Evolutionary conservation across 1,139 yeast species (phyloP).

Genomic region (Torulaspora pretoriensis): DNA sequence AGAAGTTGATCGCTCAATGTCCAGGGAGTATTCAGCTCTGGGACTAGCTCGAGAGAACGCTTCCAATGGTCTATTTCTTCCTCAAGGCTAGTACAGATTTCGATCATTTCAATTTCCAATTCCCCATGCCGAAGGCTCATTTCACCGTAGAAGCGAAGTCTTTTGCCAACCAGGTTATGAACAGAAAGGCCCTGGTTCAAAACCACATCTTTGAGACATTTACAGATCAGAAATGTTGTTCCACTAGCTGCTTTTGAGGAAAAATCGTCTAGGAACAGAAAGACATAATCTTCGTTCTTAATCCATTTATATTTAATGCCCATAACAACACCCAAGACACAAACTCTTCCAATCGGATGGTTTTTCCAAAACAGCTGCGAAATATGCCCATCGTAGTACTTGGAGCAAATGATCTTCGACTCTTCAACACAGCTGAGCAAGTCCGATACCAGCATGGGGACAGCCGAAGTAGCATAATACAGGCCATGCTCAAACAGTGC

Average conservation of each 20-base stretch:
- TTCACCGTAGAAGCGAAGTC: slow-evolving; percentile 14
- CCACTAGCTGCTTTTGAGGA: slow-evolving; percentile 2
- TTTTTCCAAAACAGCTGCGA: slow-evolving; percentile 23
- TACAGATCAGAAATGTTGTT: slow-evolving; percentile 15
- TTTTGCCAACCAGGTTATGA: slow-evolving; percentile 16
- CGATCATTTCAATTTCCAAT: slow-evolving; percentile 16
- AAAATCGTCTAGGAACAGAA: slow-evolving; percentile 31
- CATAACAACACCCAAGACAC: slow-evolving; percentile 23
- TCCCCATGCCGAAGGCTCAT: slow-evolving; percentile 16
- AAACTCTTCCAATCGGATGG: slow-evolving; percentile 24
- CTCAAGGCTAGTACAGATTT: slow-evolving; percentile 13
- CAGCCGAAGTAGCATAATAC: slow-evolving; percentile 8
- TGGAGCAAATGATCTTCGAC: slow-evolving; percentile 9
- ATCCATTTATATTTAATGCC: slow-evolving; percentile 20
- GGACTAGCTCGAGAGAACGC: slow-evolving; percentile 14
- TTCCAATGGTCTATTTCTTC: slow-evolving; percentile 27
- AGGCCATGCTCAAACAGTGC: slow-evolving; percentile 12
- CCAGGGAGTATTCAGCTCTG: slow-evolving; percentile 18
- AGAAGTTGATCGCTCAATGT: slow-evolving; percentile 5
- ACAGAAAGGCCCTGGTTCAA: slow-evolving; percentile 12
- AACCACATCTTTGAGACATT: slow-evolving; percentile 16
- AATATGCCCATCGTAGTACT: slow-evolving; percentile 7
- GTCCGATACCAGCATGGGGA: slow-evolving; percentile 12
- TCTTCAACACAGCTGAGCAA: slow-evolving; percentile 7
- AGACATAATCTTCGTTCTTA: slow-evolving; percentile 19